A percentile compares a stretch with the other conserved stretches of the same genome.
phyloP scores from a whole-genome alignment of 176 grass and related monocot species.

The Neostapfia colusana region DNA sequence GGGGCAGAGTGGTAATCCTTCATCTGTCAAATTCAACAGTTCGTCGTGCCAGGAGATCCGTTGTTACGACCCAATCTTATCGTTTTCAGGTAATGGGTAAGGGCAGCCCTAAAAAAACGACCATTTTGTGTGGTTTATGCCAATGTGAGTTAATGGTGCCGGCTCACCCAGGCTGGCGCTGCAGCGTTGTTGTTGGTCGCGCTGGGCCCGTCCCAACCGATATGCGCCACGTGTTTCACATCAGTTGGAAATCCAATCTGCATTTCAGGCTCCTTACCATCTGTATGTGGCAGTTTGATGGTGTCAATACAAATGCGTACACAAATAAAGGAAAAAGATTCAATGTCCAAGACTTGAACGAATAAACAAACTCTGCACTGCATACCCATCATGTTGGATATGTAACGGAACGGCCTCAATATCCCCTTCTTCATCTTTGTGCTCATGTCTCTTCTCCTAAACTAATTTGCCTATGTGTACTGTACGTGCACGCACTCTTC shows the following conservation, averaged over 20 bases:
- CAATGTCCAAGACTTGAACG: neutral
- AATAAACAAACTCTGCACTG: neutral
- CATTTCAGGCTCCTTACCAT: slow-evolving; percentile 69
- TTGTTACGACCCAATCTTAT: neutral
- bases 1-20: slow-evolving; percentile 86
- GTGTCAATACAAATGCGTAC: neutral
- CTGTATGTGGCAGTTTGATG: slow-evolving; percentile 2
- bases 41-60: slow-evolving; percentile 4
- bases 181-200: slow-evolving; percentile 10
- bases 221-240: slow-evolving; percentile 92
- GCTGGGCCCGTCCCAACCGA: slow-evolving; percentile 66
- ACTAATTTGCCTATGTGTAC: neutral
- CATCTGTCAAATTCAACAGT: slow-evolving; percentile 55
- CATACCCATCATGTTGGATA: slow-evolving; percentile 85
- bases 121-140: neutral
- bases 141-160: neutral
- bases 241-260: slow-evolving; percentile 91
- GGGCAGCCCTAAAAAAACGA: neutral
- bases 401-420: slow-evolving; percentile 68
- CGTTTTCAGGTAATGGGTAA: neutral
- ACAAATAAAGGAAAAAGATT: neutral
- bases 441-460: slow-evolving; percentile 15
- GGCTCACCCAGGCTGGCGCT: slow-evolving; percentile 66
- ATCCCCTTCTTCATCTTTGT: slow-evolving; percentile 82
- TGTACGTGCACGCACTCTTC: slow-evolving; percentile 15